Conservation (phyloP, 257 asterid species). For the Scutellaria baicalensis region DNA sequence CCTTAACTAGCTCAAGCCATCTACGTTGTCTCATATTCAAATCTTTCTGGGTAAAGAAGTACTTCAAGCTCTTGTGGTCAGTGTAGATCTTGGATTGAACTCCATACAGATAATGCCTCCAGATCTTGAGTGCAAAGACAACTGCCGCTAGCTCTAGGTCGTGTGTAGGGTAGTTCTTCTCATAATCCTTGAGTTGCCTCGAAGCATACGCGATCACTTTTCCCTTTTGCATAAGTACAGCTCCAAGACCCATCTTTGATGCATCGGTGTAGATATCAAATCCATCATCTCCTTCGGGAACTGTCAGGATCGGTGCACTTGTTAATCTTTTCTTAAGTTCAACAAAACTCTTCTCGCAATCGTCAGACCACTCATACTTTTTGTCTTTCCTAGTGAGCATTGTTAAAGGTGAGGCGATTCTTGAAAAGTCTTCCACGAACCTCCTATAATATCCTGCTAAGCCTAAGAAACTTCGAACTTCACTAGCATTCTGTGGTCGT, state of each 20-base stretch:
- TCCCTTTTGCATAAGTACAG: no score
- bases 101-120: background rate
- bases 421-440: background rate
- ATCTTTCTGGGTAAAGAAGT: no score
- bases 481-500: background rate
- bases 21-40: background rate
- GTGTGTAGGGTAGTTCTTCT: background rate
- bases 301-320: no score
- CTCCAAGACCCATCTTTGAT: no score
- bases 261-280: no score
- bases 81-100: background rate
- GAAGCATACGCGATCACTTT: no score
- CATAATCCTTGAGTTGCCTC: no score
- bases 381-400: background rate
- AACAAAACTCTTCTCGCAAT: no score
- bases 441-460: background rate
- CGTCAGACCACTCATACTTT: background rate
- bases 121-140: background rate
- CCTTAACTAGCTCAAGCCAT: background rate
- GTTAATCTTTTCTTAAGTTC: no score
- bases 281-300: no score
- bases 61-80: background rate
- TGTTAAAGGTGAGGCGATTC: background rate
- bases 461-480: background rate
- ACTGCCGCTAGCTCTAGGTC: background rate